A percentile compares a stretch with the other conserved stretches of the same genome.
phyloP scores from a whole-genome alignment of 176 grass and related monocot genomes.

The Coix lacrymajobi region DNA sequence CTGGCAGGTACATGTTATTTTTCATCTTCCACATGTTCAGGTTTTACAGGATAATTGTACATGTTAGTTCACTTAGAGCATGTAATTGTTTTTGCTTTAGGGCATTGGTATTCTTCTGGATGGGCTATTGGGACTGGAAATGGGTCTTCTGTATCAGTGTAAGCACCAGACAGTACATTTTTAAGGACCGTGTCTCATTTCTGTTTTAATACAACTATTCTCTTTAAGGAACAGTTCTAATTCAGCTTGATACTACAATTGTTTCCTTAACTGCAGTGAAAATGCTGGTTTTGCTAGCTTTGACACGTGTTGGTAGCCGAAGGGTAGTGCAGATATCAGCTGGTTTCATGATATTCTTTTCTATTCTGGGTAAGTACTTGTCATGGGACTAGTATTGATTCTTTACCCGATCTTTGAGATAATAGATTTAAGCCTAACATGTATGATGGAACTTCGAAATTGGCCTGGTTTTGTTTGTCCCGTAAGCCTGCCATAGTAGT shows the following conservation, averaged over 20 bases:
- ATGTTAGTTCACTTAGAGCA: not conserved
- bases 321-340: constrained; percentile 98
- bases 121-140: constrained; percentile 93
- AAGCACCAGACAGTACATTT: constrained; percentile 31
- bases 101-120: constrained; percentile 93
- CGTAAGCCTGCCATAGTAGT: not conserved
- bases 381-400: not conserved
- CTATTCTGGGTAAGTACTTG: constrained; percentile 61
- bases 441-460: not conserved
- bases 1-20: constrained; percentile 69
- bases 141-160: constrained; percentile 95
- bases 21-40: not conserved
- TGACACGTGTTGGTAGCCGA: constrained; percentile 92
- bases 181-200: not conserved
- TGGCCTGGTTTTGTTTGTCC: not conserved
- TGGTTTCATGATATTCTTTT: constrained; percentile 99
- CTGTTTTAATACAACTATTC: not conserved
- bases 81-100: constrained; percentile 39
- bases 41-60: not conserved
- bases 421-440: not conserved
- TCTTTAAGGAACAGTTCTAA: not conserved
- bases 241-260: not conserved
- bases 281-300: constrained; percentile 88
- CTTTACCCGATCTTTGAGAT: not conserved
- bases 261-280: constrained; percentile 49